A percentile compares a stretch with the other conserved stretches of the same genome.
phyloP scores from a whole-genome alignment of 2,329 filamentous ascomycete species.

The Talaromyces sp. region DNA sequence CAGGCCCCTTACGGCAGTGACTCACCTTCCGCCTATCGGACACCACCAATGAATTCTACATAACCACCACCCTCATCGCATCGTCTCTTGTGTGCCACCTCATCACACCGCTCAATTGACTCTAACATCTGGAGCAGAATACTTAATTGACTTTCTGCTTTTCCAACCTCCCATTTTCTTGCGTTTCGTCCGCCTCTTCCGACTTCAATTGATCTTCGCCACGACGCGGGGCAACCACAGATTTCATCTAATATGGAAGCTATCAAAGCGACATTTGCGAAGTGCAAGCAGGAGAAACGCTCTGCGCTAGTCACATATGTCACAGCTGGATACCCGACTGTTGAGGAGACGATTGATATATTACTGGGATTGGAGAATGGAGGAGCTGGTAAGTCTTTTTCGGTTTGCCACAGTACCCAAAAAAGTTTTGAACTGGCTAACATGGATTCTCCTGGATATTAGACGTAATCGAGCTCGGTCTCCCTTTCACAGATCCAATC shows the following conservation, averaged over 20 bases:
- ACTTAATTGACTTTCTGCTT: background rate
- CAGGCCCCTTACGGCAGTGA: background rate
- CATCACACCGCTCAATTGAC: background rate
- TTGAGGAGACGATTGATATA: slow-evolving; percentile 78
- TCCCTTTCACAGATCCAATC: slow-evolving; percentile 97
- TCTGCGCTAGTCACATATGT: slow-evolving; percentile 92
- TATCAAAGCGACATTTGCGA: slow-evolving; percentile 56
- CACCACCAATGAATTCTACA: background rate
- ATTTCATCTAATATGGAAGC: slow-evolving; percentile 45
- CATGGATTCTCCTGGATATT: slow-evolving; percentile 18
- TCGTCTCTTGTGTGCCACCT: background rate
- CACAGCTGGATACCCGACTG: slow-evolving; percentile 84
- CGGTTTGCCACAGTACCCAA: background rate
- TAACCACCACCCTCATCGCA: background rate
- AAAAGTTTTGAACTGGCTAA: slow-evolving; percentile 2
- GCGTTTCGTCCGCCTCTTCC: background rate
- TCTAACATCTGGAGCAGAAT: background rate
- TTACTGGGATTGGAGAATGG: slow-evolving; percentile 88
- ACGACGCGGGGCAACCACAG: slow-evolving; percentile 5
- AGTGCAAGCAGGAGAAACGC: slow-evolving; percentile 59
- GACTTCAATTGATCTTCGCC: background rate
- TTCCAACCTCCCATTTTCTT: background rate
- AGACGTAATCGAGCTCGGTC: slow-evolving; percentile 94
- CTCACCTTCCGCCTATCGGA: slow-evolving; percentile 1
- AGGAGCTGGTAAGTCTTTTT: slow-evolving; percentile 66